Evolutionary conservation across 495 filamentous ascomycete genomes (phyloP).

Genomic region (Aspergillus heteromorphus): DNA sequence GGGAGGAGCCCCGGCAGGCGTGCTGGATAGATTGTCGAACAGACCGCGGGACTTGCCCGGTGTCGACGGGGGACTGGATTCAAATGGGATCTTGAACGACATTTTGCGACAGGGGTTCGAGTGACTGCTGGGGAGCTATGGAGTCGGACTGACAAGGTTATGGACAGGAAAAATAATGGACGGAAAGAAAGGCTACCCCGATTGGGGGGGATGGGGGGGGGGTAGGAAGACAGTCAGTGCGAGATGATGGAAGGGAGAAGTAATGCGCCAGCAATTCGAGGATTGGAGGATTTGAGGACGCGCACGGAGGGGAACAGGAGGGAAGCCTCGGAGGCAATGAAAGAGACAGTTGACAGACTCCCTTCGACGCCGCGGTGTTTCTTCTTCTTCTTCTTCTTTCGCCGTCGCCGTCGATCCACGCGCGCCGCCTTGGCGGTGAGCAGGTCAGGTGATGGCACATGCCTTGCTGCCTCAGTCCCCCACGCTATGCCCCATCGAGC

Average conservation of each 20-base stretch:
- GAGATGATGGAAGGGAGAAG: too few species aligned
- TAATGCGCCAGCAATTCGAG: too few species aligned
- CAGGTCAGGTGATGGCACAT: neutral
- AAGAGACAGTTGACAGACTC: neutral
- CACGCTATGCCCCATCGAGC: neutral
- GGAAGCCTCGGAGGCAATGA: neutral
- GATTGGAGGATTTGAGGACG: too few species aligned
- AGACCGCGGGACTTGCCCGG: slow-evolving; percentile 39
- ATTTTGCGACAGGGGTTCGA: neutral
- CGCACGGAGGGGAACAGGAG: neutral
- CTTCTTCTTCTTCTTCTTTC: neutral
- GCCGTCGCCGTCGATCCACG: neutral
- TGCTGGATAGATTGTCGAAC: slow-evolving; percentile 61
- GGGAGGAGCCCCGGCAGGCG: slow-evolving; percentile 71
- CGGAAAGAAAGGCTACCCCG: neutral
- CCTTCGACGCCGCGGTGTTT: neutral
- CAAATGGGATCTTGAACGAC: slow-evolving; percentile 32
- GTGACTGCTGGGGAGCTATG: neutral
- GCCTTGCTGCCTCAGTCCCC: neutral
- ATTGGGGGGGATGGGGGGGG: too few species aligned
- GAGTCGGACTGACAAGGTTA: neutral
- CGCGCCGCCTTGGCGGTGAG: neutral
- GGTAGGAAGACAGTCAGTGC: too few species aligned
- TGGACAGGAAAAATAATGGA: neutral
- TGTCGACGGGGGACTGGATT: slow-evolving; percentile 35